Percentiles rank a stretch among this genome's conserved stretches.
phyloP scores from a whole-genome alignment of 106 monocot genomes.

The Allium cepa region DNA sequence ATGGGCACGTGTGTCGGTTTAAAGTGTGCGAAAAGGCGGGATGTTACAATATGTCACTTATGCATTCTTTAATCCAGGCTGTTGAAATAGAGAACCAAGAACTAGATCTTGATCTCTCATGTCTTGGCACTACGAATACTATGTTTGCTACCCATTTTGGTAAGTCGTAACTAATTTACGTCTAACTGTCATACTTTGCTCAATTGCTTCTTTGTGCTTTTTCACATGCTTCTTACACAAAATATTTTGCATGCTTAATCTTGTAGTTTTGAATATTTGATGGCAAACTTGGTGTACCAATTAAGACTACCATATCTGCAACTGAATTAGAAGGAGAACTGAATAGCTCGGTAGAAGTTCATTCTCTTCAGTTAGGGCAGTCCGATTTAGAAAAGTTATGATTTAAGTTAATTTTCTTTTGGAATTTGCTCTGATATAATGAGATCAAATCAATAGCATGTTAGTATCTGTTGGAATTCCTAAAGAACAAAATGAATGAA shows the following conservation, averaged over 20 bases:
- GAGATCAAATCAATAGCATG: too few species aligned
- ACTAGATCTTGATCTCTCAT: conserved; percentile 94
- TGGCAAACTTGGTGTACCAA: conserved; percentile 94
- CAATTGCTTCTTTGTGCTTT: not conserved
- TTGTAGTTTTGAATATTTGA: not conserved
- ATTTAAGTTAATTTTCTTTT: too few species aligned
- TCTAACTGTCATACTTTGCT: too few species aligned
- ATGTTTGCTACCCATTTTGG: conserved; percentile 99
- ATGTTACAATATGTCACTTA: too few species aligned
- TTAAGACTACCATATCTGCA: conserved; percentile 92
- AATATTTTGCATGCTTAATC: too few species aligned
- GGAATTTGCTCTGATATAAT: too few species aligned
- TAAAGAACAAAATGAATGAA: too few species aligned
- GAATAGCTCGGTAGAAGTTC: conserved; percentile 55
- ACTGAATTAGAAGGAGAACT: conserved; percentile 93
- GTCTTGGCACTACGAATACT: conserved; percentile 78
- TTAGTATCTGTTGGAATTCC: too few species aligned
- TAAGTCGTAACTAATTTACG: conserved; percentile 15
- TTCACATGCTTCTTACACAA: not conserved
- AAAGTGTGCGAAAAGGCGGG: too few species aligned
- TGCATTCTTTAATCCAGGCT: conserved; percentile 32
- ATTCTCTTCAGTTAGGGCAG: conserved; percentile 48
- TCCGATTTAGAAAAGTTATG: conserved; percentile 59
- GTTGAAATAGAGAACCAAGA: conserved; percentile 86
- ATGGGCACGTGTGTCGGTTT: too few species aligned